Base-by-base conservation (phyloP, 495 filamentous ascomycete species). In the Lophium mytilinum region DNA sequence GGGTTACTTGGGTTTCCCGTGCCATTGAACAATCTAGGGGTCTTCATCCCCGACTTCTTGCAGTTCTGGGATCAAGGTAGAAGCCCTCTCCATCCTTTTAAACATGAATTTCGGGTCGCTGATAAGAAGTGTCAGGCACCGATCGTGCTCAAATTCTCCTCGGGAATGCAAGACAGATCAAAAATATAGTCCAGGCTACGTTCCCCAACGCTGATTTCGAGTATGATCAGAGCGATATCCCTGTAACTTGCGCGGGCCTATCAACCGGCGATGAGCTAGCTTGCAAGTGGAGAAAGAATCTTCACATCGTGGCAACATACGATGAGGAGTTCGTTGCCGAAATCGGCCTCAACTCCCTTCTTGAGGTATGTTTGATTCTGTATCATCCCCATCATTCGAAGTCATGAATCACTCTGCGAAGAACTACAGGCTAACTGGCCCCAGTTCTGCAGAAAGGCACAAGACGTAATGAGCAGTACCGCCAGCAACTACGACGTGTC, bases 21-120 rank as follows among this genome's bases (percentile, higher is more conserved):
- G 15, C 87, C 93, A n/a, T 78, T 84, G 71, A 99, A 99, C 65
- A 97, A 87, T 63, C 72, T 97, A 0, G 93, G 93, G 1, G 83
- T 90, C 15, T 87, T 96, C 52, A 93, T 97, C 50, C 77, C 83
- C 4, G 79, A 87, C 8, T 80, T 97, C 59, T 72, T 96, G 9
- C 71, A 72, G 2, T 80, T 96, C 63, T 97, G 90, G 90, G 56
- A 76, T 50, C 59, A 71, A 64, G 73, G 83, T 83, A 66, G 55
- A 59, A 50, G 11, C 15, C 52, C 5, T 43, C 15, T n/a, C 17
- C 24, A 30, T 30, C 24, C 6, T 3, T 30, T 3, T 30, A 6
- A 3, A 3, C 24, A 30, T 6, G 6, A 6, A 30, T 2, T 30
- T 30, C 6, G 6, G 24, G 43, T 34, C 15, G 8, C 45, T 48